Conservation (phyloP, 163 green algal species). For the Scenedesmus sp. region DNA sequence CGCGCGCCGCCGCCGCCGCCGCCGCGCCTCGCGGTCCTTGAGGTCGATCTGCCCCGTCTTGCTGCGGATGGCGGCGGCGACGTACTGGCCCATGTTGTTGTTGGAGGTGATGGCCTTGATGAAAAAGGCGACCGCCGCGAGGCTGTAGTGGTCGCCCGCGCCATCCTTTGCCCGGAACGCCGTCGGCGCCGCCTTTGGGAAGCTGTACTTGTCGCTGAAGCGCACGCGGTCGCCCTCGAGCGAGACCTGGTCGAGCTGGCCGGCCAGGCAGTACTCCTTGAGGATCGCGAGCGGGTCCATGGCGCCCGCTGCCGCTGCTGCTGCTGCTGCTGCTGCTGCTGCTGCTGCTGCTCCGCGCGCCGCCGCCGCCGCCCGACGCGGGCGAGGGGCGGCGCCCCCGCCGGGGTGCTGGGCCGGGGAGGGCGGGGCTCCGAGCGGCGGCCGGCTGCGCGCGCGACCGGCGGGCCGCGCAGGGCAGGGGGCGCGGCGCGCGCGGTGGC, state of each 20-base stretch:
- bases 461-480: constrained; percentile 7
- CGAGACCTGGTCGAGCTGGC: constrained; percentile 23
- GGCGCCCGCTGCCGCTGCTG: no score
- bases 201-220: constrained; percentile 46
- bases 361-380: background rate
- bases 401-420: background rate
- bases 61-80: background rate
- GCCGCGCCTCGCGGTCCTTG: constrained; percentile 16
- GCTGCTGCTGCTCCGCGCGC: no score
- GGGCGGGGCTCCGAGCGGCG: background rate
- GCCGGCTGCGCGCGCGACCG: background rate
- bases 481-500: background rate
- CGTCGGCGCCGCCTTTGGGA: constrained; percentile 7
- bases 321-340: no score
- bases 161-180: constrained; percentile 12
- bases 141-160: constrained; percentile 30
- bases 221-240: constrained; percentile 11
- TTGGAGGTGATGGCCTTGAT: constrained; percentile 13
- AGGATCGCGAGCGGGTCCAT: constrained; percentile 43
- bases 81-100: constrained; percentile 24
- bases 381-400: background rate
- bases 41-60: constrained; percentile 11
- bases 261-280: constrained; percentile 24
- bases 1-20: background rate
- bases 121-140: constrained; percentile 33